These are phyloP conservation scores for Coccomyxa sp. DNA, from an alignment of 139 green algal species.

Conservation along the genomic window DNA sequence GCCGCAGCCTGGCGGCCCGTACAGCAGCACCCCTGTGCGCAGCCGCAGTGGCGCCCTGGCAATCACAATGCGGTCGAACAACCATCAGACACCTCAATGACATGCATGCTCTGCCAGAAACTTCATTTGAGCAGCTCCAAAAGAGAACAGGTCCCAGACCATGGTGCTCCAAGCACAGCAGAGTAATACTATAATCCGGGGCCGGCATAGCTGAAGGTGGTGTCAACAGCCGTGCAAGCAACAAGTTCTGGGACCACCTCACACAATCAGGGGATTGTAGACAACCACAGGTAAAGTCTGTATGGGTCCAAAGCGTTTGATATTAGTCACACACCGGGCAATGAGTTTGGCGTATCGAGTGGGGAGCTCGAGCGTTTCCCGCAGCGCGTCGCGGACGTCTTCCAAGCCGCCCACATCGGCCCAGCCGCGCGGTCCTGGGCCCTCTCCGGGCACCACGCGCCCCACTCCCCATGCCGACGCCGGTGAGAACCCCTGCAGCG, in stretches of 20 bases:
- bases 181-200: too few relatives aligned
- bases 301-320: background rate
- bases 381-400: constrained; percentile 66
- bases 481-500: constrained; percentile 56
- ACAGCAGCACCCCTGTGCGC: constrained; percentile 90
- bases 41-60: constrained; percentile 76
- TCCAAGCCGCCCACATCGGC: constrained; percentile 80
- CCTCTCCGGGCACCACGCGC: constrained; percentile 9
- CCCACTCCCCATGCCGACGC: constrained; percentile 60
- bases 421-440: constrained; percentile 51
- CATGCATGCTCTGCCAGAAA: background rate
- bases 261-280: too few relatives aligned
- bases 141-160: too few relatives aligned
- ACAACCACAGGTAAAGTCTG: too few relatives aligned
- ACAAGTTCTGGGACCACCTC: too few relatives aligned
- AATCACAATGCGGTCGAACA: constrained; percentile 38
- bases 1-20: constrained; percentile 92
- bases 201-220: too few relatives aligned
- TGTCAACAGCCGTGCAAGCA: too few relatives aligned
- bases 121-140: background rate
- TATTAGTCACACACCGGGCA: constrained; percentile 4
- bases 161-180: too few relatives aligned
- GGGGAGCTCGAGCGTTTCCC: constrained; percentile 82
- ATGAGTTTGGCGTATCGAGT: constrained; percentile 53
- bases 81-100: constrained; percentile 3